These are phyloP conservation scores for Fraxinus albicans DNA, from an alignment of 305 asterid genomes.

Conservation along the genomic window DNA sequence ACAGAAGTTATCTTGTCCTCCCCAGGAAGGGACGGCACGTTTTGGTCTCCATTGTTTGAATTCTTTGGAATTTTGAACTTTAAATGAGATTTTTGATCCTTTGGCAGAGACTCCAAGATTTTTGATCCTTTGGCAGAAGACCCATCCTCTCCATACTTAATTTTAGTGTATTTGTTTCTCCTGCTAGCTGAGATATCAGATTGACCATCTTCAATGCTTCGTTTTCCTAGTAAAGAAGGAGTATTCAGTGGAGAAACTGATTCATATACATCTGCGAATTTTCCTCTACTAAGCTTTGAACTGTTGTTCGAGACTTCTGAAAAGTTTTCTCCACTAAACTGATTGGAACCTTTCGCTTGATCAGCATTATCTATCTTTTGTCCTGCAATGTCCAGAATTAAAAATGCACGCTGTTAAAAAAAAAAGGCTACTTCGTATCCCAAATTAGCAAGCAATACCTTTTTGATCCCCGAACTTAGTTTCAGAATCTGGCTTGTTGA, in stretches of 20 bases:
- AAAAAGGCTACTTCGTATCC: background rate
- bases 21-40: conserved; percentile 40
- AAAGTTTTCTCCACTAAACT: background rate
- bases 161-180: conserved; percentile 42
- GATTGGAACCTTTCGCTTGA: conserved; percentile 37
- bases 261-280: conserved; percentile 19
- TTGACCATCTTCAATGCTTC: conserved; percentile 41
- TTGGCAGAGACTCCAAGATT: conserved; percentile 33
- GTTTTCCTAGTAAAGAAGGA: conserved; percentile 43
- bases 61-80: conserved; percentile 76
- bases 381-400: conserved; percentile 27
- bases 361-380: conserved; percentile 31
- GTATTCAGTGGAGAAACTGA: conserved; percentile 46
- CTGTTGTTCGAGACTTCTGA: background rate
- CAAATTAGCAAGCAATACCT: conserved; percentile 29
- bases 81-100: conserved; percentile 58
- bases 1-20: conserved; percentile 64
- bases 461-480: conserved; percentile 37
- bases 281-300: background rate
- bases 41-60: conserved; percentile 52
- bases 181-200: conserved; percentile 42
- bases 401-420: background rate
- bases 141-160: conserved; percentile 34
- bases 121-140: conserved; percentile 33
- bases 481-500: conserved; percentile 14